These are phyloP conservation scores for Drechslera avenae DNA, from an alignment of 2,329 filamentous ascomycete genomes.

Conservation along the genomic window DNA sequence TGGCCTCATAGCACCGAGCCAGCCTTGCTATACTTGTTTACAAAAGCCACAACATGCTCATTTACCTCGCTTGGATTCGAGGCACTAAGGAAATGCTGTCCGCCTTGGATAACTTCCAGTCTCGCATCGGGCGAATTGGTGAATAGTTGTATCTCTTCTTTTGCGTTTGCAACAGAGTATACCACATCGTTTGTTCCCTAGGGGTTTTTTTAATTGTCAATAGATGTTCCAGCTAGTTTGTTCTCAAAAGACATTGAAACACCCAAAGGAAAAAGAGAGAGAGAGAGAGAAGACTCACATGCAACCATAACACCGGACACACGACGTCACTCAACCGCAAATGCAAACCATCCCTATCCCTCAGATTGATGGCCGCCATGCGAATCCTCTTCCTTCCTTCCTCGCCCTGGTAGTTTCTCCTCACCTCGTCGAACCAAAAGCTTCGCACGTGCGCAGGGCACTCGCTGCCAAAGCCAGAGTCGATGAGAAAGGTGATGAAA, in stretches of 20 bases:
- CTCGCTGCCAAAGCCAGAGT: constrained; percentile 54
- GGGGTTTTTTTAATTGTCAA: no score
- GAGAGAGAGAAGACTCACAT: constrained; percentile 37
- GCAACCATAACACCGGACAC: constrained; percentile 59
- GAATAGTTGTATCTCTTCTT: constrained; percentile 57
- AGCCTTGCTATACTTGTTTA: constrained; percentile 27
- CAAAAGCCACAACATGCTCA: constrained; percentile 35
- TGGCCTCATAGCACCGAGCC: background rate
- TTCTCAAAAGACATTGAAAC: background rate
- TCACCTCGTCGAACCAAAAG: constrained; percentile 54
- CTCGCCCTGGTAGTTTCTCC: constrained; percentile 56
- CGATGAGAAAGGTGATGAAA: constrained; percentile 54
- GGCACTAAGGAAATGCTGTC: constrained; percentile 57
- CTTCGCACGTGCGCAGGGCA: constrained; percentile 45
- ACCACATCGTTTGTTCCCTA: constrained; percentile 52
- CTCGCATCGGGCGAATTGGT: constrained; percentile 50
- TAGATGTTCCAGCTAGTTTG: no score
- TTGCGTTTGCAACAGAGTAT: constrained; percentile 50
- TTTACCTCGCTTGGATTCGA: constrained; percentile 55
- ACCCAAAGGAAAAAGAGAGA: background rate
- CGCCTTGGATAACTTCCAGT: constrained; percentile 53
- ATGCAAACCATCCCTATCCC: constrained; percentile 56
- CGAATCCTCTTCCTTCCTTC: constrained; percentile 54
- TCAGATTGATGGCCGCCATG: constrained; percentile 58
- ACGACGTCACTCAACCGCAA: constrained; percentile 53